Conservation (phyloP, 495 filamentous ascomycete genomes). For the Neurospora intermedia region DNA sequence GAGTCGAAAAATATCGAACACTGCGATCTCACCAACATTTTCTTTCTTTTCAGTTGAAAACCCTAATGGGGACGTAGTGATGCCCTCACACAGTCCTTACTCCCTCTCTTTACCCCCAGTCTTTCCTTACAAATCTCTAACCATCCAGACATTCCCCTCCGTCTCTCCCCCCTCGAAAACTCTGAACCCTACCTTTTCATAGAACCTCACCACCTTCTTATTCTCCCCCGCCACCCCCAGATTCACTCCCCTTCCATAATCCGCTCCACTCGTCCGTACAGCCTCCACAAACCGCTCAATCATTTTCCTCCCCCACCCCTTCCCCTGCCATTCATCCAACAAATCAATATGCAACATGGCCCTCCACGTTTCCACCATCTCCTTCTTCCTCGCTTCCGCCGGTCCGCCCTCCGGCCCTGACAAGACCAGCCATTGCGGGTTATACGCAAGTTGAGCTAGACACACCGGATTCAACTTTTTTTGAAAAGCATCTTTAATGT, state of each 20-base stretch:
- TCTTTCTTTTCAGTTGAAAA: too few species aligned
- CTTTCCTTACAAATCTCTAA: slow-evolving; percentile 18
- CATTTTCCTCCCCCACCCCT: slow-evolving; percentile 28
- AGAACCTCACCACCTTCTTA: slow-evolving; percentile 31
- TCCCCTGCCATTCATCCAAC: slow-evolving; percentile 21
- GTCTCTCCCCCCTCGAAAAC: slow-evolving; percentile 22
- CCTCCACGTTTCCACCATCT: slow-evolving; percentile 18
- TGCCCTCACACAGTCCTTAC: neutral
- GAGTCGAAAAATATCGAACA: neutral
- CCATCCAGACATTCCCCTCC: slow-evolving; percentile 31
- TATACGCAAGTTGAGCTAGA: slow-evolving; percentile 27
- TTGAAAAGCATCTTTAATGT: too few species aligned
- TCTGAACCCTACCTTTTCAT: slow-evolving; percentile 31
- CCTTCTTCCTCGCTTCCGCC: slow-evolving; percentile 7
- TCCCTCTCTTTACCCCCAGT: neutral
- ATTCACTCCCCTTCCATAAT: slow-evolving; percentile 25
- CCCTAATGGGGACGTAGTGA: neutral
- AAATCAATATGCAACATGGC: slow-evolving; percentile 36
- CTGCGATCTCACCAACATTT: too few species aligned
- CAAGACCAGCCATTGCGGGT: slow-evolving; percentile 21
- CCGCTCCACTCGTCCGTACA: slow-evolving; percentile 16
- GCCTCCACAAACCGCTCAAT: slow-evolving; percentile 25
- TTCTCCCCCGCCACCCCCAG: slow-evolving; percentile 32
- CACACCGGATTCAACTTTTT: slow-evolving; percentile 18
- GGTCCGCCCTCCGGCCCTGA: slow-evolving; percentile 11